Conservation (phyloP, 2,329 filamentous ascomycete genomes). For the Aaosphaeria pasadenensis region DNA sequence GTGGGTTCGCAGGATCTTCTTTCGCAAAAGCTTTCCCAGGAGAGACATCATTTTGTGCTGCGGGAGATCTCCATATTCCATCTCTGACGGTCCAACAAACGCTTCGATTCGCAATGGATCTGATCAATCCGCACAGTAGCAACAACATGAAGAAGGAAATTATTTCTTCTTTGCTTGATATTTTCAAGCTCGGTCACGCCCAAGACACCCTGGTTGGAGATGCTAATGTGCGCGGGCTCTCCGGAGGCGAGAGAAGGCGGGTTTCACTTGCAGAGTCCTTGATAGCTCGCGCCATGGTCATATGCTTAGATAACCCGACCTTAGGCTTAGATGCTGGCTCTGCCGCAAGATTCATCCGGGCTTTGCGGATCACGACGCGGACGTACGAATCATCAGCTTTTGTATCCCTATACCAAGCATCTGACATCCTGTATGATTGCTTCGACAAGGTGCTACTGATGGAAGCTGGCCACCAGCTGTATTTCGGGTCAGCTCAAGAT, state of each 20-base stretch:
- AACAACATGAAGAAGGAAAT: constrained; percentile 74
- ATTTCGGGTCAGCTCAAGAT: constrained; percentile 66
- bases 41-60: constrained; percentile 81
- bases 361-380: constrained; percentile 63
- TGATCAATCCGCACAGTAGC: constrained; percentile 78
- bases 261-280: constrained; percentile 83
- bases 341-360: constrained; percentile 45
- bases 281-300: constrained; percentile 67
- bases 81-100: constrained; percentile 88
- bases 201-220: constrained; percentile 82
- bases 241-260: constrained; percentile 75
- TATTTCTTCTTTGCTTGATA: constrained; percentile 71
- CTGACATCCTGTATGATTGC: constrained; percentile 73
- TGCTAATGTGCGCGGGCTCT: constrained; percentile 74
- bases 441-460: constrained; percentile 87
- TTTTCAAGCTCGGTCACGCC: constrained; percentile 94
- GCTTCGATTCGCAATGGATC: constrained; percentile 77
- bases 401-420: constrained; percentile 82
- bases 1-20: constrained; percentile 66
- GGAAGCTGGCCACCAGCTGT: constrained; percentile 71
- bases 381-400: constrained; percentile 82
- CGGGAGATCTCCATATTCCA: constrained; percentile 82
- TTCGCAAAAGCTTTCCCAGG: constrained; percentile 72
- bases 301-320: constrained; percentile 59
- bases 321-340: constrained; percentile 41